Evolutionary conservation across 257 asterid genomes (phyloP).

Genomic region (Plantago elongata): DNA sequence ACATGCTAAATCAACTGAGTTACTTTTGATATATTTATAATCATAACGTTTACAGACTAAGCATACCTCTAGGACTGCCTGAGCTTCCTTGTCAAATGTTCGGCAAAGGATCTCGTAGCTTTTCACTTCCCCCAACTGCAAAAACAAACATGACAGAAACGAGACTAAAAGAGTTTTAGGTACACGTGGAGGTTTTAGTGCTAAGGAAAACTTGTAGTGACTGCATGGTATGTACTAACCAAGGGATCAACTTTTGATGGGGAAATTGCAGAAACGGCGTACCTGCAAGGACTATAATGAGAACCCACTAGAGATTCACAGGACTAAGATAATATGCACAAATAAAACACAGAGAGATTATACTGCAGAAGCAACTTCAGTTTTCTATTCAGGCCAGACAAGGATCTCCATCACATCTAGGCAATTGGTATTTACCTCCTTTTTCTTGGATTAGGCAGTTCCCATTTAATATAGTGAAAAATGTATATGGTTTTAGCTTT

Average conservation of each 20-base stretch:
- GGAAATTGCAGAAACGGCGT: slow-evolving; percentile 63
- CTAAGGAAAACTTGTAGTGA: slow-evolving; percentile 11
- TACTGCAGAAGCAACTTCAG: background rate
- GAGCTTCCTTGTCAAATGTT: slow-evolving; percentile 58
- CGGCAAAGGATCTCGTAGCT: slow-evolving; percentile 79
- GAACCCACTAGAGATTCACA: slow-evolving; percentile 8
- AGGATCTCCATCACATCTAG: background rate
- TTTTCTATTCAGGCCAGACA: too few relatives aligned
- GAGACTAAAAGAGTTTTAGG: background rate
- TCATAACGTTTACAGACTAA: background rate
- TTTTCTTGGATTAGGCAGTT: background rate
- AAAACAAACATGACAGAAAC: slow-evolving; percentile 5
- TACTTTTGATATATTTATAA: slow-evolving; percentile 2
- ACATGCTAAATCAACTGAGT: slow-evolving; percentile 6
- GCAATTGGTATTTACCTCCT: background rate
- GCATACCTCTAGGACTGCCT: slow-evolving; percentile 42
- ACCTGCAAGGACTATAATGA: slow-evolving; percentile 45
- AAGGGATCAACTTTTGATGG: slow-evolving; percentile 66
- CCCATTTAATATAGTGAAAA: too few relatives aligned
- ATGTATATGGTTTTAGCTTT: background rate
- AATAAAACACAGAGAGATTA: background rate
- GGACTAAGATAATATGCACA: slow-evolving; percentile 2
- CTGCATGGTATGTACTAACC: slow-evolving; percentile 33
- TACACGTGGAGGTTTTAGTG: background rate
- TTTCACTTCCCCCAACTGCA: slow-evolving; percentile 53